Conservation (phyloP, 2,329 filamentous ascomycete species). For the Neophaeococcomyces mojaviensis region DNA sequence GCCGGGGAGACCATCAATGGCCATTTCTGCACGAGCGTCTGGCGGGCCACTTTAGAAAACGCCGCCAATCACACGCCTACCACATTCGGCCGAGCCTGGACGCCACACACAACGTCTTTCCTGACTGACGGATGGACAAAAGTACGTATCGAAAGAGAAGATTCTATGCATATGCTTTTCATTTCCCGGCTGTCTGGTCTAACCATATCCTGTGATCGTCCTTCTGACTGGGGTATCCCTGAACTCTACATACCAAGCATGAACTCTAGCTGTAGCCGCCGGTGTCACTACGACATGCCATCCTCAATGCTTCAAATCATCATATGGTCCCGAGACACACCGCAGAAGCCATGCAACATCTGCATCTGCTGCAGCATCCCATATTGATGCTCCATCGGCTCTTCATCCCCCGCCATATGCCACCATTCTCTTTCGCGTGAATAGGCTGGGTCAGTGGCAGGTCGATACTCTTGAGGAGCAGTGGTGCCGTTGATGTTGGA, state of each 20-base stretch:
- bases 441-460: constrained; percentile 36
- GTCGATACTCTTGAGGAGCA: constrained; percentile 26
- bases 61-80: too few relatives aligned
- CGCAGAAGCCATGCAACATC: constrained; percentile 6
- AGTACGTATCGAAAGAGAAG: background rate
- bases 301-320: too few relatives aligned
- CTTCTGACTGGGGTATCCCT: background rate
- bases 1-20: background rate
- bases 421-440: constrained; percentile 32
- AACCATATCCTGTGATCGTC: background rate
- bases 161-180: background rate
- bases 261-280: background rate
- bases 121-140: background rate
- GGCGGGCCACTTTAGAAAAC: background rate
- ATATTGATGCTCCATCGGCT: constrained; percentile 34
- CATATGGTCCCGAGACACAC: background rate
- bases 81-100: background rate
- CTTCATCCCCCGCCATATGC: constrained; percentile 22
- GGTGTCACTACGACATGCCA: too few relatives aligned
- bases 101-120: background rate
- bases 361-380: constrained; percentile 30
- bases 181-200: background rate
- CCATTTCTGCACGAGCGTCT: constrained; percentile 1
- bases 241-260: too few relatives aligned
- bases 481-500: constrained; percentile 55